phyloP scores from a whole-genome alignment of 441 rosid species.

The Mallotus repandus region DNA sequence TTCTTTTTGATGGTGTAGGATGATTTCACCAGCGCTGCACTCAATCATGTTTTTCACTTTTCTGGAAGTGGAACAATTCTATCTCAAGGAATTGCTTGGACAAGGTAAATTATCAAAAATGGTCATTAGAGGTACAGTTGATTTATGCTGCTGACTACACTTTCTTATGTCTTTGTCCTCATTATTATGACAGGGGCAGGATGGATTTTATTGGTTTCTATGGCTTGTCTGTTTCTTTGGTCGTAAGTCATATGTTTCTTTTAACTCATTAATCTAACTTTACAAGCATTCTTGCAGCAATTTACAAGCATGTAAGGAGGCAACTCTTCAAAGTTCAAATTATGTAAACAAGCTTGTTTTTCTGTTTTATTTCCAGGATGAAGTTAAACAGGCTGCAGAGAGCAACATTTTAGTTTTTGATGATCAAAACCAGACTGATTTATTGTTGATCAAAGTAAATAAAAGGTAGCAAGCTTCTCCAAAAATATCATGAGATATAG shows the following conservation, averaged over 20 bases:
- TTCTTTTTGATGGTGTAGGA: background rate
- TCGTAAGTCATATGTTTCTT: background rate
- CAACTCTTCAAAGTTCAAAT: no score
- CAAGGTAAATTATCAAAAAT: background rate
- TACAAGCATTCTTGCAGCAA: no score
- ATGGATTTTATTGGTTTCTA: background rate
- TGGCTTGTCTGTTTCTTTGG: background rate
- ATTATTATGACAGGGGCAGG: background rate
- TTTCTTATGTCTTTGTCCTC: no score
- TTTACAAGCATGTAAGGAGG: no score
- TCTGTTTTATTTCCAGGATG: no score
- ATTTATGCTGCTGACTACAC: background rate
- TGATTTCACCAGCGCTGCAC: conserved; percentile 43
- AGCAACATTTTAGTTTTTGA: no score
- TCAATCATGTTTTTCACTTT: conserved; percentile 45
- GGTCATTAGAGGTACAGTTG: background rate
- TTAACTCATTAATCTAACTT: background rate
- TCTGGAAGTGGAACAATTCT: background rate
- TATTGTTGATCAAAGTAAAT: no score
- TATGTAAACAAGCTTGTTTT: no score
- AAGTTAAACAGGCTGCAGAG: no score
- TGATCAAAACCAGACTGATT: no score
- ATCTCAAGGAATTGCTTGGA: background rate
- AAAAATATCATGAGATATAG: no score
- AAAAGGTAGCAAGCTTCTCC: no score